Percentiles rank a stretch among this genome's conserved stretches.
These are phyloP conservation scores for Penicillium sclerotiorum DNA, from an alignment of 2,329 filamentous ascomycete genomes.

Conservation along the genomic window DNA sequence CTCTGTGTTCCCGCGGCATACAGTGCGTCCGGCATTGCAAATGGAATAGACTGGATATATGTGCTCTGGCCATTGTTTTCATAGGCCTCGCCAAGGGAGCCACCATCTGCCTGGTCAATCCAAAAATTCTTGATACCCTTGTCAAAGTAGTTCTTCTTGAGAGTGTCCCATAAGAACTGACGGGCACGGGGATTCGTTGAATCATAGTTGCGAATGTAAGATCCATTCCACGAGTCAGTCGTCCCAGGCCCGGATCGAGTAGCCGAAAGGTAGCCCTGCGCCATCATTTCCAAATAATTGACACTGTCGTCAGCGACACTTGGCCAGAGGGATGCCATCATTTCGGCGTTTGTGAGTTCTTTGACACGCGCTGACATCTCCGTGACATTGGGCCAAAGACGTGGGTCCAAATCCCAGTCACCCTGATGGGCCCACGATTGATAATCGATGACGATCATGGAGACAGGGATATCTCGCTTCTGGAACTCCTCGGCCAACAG, in stretches of 20 bases:
- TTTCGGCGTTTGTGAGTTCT: slow-evolving; percentile 56
- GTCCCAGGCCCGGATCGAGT: slow-evolving; percentile 59
- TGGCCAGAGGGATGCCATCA: slow-evolving; percentile 70
- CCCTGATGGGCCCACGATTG: slow-evolving; percentile 67
- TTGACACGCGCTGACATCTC: slow-evolving; percentile 63
- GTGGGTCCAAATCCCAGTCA: slow-evolving; percentile 65
- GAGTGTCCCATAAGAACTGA: slow-evolving; percentile 59
- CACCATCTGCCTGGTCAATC: slow-evolving; percentile 65
- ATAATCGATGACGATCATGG: slow-evolving; percentile 65
- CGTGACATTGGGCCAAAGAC: slow-evolving; percentile 64
- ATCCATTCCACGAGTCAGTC: slow-evolving; percentile 59
- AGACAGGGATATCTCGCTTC: slow-evolving; percentile 57
- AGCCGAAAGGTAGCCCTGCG: slow-evolving; percentile 60
- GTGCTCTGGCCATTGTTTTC: slow-evolving; percentile 56
- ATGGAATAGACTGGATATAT: slow-evolving; percentile 37
- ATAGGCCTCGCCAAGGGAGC: slow-evolving; percentile 37
- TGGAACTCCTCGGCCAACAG: slow-evolving; percentile 60
- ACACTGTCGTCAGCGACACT: slow-evolving; percentile 60
- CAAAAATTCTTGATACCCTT: slow-evolving; percentile 65
- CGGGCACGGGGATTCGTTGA: slow-evolving; percentile 61
- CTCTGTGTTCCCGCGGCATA: slow-evolving; percentile 65
- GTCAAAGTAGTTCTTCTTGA: slow-evolving; percentile 60
- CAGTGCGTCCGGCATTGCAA: slow-evolving; percentile 26
- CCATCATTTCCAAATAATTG: slow-evolving; percentile 62
- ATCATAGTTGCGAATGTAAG: slow-evolving; percentile 61